Evolutionary conservation across 2,329 filamentous ascomycete genomes (phyloP).

Genomic region (Parafenestella ontariensis): DNA sequence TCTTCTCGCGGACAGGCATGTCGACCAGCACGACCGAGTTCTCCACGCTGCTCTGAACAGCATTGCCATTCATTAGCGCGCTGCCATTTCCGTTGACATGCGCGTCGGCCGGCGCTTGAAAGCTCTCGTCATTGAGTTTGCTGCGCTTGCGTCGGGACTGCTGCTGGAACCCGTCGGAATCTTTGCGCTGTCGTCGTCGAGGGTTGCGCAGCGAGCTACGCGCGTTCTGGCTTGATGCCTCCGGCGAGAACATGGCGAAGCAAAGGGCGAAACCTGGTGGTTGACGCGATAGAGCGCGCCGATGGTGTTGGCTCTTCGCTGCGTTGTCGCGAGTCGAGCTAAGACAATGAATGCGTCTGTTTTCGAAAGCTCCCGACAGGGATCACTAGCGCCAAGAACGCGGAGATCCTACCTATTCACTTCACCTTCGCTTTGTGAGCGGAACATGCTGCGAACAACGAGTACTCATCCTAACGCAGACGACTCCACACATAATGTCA

Average conservation of each 20-base stretch:
- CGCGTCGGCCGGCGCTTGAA: slow-evolving; percentile 33
- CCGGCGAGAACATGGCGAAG: slow-evolving; percentile 50
- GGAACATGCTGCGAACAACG: too few species aligned
- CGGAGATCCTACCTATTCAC: background rate
- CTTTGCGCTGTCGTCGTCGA: slow-evolving; percentile 54
- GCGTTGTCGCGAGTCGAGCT: slow-evolving; percentile 19
- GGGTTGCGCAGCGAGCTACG: slow-evolving; percentile 54
- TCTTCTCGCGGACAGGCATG: slow-evolving; percentile 52
- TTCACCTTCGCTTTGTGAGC: background rate
- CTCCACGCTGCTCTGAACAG: slow-evolving; percentile 33
- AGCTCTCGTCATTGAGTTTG: slow-evolving; percentile 55
- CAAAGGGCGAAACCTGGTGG: slow-evolving; percentile 8
- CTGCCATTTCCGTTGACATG: slow-evolving; percentile 45
- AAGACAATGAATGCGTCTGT: slow-evolving; percentile 25
- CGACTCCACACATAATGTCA: too few species aligned
- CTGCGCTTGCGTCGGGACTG: slow-evolving; percentile 57
- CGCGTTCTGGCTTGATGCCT: slow-evolving; percentile 44
- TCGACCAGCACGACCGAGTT: slow-evolving; percentile 43
- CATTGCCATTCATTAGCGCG: slow-evolving; percentile 42
- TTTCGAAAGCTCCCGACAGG: slow-evolving; percentile 24
- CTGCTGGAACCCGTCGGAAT: slow-evolving; percentile 52
- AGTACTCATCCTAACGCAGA: too few species aligned
- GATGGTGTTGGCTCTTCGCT: slow-evolving; percentile 26
- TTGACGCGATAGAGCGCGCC: slow-evolving; percentile 43
- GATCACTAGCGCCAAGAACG: slow-evolving; percentile 8